Conservation (phyloP, 371 early-diverging fungal genomes). For the Mucor piriformis region DNA sequence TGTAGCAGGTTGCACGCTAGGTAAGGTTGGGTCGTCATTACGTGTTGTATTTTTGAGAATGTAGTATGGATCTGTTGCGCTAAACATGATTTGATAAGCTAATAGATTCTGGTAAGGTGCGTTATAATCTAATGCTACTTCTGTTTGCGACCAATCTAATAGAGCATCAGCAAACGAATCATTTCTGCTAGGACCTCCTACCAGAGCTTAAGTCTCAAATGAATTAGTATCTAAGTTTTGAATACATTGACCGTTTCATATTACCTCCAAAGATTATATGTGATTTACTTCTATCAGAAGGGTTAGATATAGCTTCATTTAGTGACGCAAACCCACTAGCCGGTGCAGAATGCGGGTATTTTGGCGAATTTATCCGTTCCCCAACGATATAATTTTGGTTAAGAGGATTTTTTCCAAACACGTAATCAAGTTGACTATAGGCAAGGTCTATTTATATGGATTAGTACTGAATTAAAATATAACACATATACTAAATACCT, state of each 20-base stretch:
- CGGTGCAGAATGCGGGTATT: constrained; percentile 53
- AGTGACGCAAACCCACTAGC: constrained; percentile 34
- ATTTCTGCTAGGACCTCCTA: constrained; percentile 53
- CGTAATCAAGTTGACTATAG: constrained; percentile 41
- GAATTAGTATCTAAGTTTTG: neutral
- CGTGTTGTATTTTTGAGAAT: neutral
- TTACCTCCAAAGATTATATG: constrained; percentile 29
- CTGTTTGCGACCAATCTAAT: constrained; percentile 48
- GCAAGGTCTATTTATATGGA: constrained; percentile 17
- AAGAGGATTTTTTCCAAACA: constrained; percentile 54
- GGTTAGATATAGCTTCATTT: constrained; percentile 1
- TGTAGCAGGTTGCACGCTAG: neutral
- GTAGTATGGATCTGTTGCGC: constrained; percentile 11
- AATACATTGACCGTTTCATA: neutral
- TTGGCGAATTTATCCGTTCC: constrained; percentile 49
- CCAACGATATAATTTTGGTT: constrained; percentile 54
- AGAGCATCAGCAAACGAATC: constrained; percentile 46
- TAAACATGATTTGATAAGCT: constrained; percentile 51
- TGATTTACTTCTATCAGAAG: neutral
- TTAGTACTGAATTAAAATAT: neutral
- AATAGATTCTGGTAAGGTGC: constrained; percentile 50
- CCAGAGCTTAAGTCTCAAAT: constrained; percentile 38
- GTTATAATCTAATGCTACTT: constrained; percentile 60
- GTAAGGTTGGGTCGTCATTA: neutral
- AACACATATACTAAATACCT: too few species aligned